These are phyloP conservation scores for Otatea glauca DNA, from an alignment of 176 grass and related monocot species.

Conservation along the genomic window DNA sequence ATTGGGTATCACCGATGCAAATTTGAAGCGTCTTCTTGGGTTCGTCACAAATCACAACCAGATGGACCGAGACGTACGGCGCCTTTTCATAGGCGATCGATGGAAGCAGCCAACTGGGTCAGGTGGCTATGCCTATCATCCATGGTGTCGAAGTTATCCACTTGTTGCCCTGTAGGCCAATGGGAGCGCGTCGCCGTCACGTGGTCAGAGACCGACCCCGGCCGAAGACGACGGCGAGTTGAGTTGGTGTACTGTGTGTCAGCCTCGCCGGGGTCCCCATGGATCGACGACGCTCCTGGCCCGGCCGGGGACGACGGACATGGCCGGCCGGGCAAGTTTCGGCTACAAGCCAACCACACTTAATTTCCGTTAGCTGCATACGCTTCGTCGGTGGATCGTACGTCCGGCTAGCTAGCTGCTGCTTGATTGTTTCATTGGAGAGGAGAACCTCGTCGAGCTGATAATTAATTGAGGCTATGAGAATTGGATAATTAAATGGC, in stretches of 20 bases:
- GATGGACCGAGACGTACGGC: not conserved
- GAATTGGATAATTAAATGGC: not conserved
- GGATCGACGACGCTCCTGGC: not conserved
- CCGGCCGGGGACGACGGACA: not conserved
- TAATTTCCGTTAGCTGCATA: not conserved
- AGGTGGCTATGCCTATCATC: not conserved
- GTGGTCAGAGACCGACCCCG: not conserved
- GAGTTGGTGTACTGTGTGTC: not conserved
- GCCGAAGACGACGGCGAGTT: not conserved
- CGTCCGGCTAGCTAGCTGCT: not conserved
- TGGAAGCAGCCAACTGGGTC: not conserved
- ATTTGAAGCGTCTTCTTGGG: not conserved
- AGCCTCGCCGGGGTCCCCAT: not conserved
- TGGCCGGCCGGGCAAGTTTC: not conserved
- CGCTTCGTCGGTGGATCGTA: not conserved
- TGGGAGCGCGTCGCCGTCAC: not conserved
- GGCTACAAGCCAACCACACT: not conserved
- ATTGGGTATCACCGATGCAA: not conserved
- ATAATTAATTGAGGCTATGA: not conserved
- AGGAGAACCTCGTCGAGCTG: not conserved
- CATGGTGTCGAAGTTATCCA: not conserved
- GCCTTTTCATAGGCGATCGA: not conserved
- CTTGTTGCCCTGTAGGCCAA: not conserved
- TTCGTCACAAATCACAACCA: not conserved
- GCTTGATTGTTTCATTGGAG: not conserved